Evolutionary conservation across 805 yeast genomes (phyloP).

Genomic region (Saturnispora zaruensis): DNA sequence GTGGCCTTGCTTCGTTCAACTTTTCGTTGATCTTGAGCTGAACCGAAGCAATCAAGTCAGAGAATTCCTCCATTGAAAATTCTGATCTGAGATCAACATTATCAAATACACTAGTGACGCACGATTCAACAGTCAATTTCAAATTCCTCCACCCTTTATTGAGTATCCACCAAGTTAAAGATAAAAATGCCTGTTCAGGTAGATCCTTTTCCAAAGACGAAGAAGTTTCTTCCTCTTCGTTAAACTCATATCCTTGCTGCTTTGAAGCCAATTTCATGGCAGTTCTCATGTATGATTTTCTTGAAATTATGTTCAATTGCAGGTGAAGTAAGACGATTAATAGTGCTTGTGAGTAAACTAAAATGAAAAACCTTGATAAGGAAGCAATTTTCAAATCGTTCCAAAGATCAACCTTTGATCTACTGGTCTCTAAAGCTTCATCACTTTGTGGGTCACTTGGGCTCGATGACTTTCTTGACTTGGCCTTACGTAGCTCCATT

Average conservation of each 20-base stretch:
- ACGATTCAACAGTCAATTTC: constrained; percentile 41
- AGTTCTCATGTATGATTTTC: constrained; percentile 74
- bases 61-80: constrained; percentile 54
- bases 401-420: constrained; percentile 71
- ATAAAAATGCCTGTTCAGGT: constrained; percentile 73
- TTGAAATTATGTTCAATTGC: constrained; percentile 81
- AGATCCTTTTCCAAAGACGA: constrained; percentile 28
- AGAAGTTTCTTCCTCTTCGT: constrained; percentile 22
- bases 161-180: constrained; percentile 89
- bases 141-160: constrained; percentile 74
- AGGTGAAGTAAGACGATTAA: constrained; percentile 72
- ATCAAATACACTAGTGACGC: constrained; percentile 54
- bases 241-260: constrained; percentile 28
- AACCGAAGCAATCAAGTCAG: constrained; percentile 33
- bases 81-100: constrained; percentile 66
- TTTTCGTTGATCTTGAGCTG: constrained; percentile 23
- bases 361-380: constrained; percentile 61
- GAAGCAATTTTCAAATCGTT: constrained; percentile 67
- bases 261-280: constrained; percentile 62
- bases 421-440: constrained; percentile 10
- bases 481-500: constrained; percentile 47
- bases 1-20: constrained; percentile 6
- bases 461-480: constrained; percentile 14
- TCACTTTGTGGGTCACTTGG: neutral
- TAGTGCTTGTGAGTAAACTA: constrained; percentile 59